Conservation (phyloP, 208 protist species). For the Herpetomonas samuelpessoai region DNA sequence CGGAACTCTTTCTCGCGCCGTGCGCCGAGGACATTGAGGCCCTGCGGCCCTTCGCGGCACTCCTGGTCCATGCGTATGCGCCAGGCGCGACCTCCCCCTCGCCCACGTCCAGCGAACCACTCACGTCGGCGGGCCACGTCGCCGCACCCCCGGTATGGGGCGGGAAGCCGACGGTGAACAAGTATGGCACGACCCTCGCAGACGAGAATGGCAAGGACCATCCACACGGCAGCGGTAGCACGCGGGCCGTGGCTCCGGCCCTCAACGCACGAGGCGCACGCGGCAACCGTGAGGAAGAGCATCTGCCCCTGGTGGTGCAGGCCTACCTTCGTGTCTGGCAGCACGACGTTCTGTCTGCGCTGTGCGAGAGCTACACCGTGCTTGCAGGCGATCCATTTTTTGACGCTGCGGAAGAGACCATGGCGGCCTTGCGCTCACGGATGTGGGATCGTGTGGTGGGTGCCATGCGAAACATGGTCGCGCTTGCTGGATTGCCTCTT, state of each 20-base stretch:
- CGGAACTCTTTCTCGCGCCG: slow-evolving; percentile 21
- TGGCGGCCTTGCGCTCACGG: background rate
- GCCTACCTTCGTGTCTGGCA: slow-evolving; percentile 48
- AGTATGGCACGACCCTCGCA: background rate
- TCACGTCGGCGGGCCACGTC: background rate
- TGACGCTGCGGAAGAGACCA: slow-evolving; percentile 15
- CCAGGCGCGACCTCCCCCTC: background rate
- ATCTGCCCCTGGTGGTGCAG: slow-evolving; percentile 47
- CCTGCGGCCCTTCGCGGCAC: slow-evolving; percentile 5
- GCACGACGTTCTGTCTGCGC: slow-evolving; percentile 37
- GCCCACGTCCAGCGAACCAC: background rate
- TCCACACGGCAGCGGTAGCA: background rate
- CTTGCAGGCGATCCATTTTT: slow-evolving; percentile 24
- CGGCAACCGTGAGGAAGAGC: slow-evolving; percentile 12
- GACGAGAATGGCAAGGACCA: background rate
- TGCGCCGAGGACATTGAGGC: slow-evolving; percentile 7
- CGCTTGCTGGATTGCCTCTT: slow-evolving; percentile 3
- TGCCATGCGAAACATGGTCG: slow-evolving; percentile 27
- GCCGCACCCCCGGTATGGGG: background rate
- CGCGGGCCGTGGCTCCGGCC: too few species aligned
- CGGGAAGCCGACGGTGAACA: background rate
- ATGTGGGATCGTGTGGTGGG: slow-evolving; percentile 13
- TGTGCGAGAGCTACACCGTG: slow-evolving; percentile 37
- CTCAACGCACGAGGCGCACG: background rate
- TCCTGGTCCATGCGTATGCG: background rate